phyloP scores from a whole-genome alignment of 2,329 filamentous ascomycete species.

The Aspergillus sp. region DNA sequence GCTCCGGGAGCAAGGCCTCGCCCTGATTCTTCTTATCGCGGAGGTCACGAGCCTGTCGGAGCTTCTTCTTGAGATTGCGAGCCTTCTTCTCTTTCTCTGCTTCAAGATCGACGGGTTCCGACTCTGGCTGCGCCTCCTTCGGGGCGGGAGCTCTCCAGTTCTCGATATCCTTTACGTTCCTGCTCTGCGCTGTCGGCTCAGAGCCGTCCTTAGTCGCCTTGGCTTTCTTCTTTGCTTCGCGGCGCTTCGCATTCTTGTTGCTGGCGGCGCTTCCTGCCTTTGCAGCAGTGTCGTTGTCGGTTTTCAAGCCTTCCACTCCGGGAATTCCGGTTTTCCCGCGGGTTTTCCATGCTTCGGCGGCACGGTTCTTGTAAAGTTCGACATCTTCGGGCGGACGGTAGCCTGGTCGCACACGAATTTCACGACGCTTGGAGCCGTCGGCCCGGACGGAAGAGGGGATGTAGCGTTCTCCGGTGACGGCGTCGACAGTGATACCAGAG shows the following conservation, averaged over 20 bases:
- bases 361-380: conserved; percentile 91
- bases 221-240: conserved; percentile 64
- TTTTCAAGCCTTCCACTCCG: conserved; percentile 62
- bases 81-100: conserved; percentile 89
- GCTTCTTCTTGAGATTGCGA: conserved; percentile 86
- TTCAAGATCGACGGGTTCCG: conserved; percentile 59
- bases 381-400: conserved; percentile 95
- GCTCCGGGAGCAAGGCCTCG: conserved; percentile 80
- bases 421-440: conserved; percentile 87
- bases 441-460: conserved; percentile 84
- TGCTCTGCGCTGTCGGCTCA: conserved; percentile 16
- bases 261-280: conserved; percentile 53
- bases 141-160: conserved; percentile 31
- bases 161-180: conserved; percentile 26
- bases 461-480: conserved; percentile 72
- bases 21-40: conserved; percentile 88
- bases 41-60: conserved; percentile 88
- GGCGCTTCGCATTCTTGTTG: conserved; percentile 84
- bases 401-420: conserved; percentile 89
- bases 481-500: conserved; percentile 75
- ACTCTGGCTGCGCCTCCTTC: conserved; percentile 17
- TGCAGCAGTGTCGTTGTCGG: conserved; percentile 41
- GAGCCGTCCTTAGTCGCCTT: conserved; percentile 57
- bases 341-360: conserved; percentile 79
- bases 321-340: conserved; percentile 69